Evolutionary conservation across 768 basidiomycete genomes (phyloP), one percentile per base, ranked within the genome.

Genomic region (Chiua virens): DNA sequence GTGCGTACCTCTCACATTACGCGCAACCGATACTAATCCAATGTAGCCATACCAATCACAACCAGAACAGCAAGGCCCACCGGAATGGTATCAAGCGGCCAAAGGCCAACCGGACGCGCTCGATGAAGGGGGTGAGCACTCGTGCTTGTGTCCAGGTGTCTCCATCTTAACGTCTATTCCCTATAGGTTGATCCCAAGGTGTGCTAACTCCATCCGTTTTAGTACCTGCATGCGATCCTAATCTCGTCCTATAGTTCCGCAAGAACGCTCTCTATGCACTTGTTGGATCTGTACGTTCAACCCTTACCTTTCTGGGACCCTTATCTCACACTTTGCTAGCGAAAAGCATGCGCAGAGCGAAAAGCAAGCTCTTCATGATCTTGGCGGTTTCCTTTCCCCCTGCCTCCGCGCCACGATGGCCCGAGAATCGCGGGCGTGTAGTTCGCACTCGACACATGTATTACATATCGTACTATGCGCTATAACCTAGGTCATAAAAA

Each of bases 21-120:
- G 34, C 55, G 43, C 52, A 46, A 58, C 38, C 14, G 25, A 42
- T 36, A 39, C 49, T 67, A 42, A 68, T 42, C 13, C 40, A 7
- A 41, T 8, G 51, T 55, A 93, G 89, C 65, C 87, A 92, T 71
- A 92, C 88, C 66, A 92, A 91, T 74, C 94, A 96, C 82, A 97
- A 96, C 80, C 93, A 97, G 78, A 92, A 63, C 80, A 85, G 84
- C 74, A 98, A 97, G 84, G 93, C 96, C 59, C 96, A 98, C 80
- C 83, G 89, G 59, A 98, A 98, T 79, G 96, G 95, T 67, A 96
- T 98, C 79, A 92, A 89, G 78, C 83, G 79, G 71, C 87, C 92
- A 47, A 74, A 78, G 71, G 78, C 81, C 52, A 77, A 82, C 69
- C 81, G 85, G 64, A 82, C 88, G 61, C 81, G 86, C 60, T 94